A percentile compares a stretch with the other conserved stretches of the same genome.
These are phyloP conservation scores for Radiomyces spectabilis DNA, from an alignment of 192 early-diverging fungal genomes.

Conservation along the genomic window DNA sequence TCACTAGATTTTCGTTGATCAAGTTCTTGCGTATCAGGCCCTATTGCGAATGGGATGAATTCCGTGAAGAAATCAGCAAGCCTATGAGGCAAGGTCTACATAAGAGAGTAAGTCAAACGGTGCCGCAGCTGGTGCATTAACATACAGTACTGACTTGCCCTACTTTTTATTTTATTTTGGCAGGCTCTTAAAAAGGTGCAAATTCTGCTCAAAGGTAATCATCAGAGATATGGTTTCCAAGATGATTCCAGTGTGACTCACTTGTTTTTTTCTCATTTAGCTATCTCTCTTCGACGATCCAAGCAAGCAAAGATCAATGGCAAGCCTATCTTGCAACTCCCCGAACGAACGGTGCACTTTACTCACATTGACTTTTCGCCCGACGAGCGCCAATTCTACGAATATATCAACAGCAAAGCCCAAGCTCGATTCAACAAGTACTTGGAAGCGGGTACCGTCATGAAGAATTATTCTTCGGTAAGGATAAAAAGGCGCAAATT, in stretches of 20 bases:
- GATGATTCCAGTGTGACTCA: neutral
- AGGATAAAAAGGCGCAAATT: too few relatives aligned
- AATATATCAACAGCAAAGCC: slow-evolving; percentile 20
- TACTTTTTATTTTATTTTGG: neutral
- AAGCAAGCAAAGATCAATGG: slow-evolving; percentile 57
- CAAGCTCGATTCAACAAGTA: slow-evolving; percentile 38
- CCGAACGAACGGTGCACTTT: slow-evolving; percentile 41
- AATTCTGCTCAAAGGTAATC: slow-evolving; percentile 36
- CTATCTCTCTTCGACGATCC: slow-evolving; percentile 52
- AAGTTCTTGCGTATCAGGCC: slow-evolving; percentile 55
- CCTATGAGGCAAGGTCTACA: slow-evolving; percentile 21
- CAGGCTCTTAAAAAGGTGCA: slow-evolving; percentile 48
- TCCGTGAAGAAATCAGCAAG: slow-evolving; percentile 35
- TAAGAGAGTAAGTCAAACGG: neutral
- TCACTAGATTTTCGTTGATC: slow-evolving; percentile 44
- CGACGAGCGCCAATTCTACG: slow-evolving; percentile 54
- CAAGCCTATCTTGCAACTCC: slow-evolving; percentile 58
- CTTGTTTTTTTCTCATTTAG: neutral
- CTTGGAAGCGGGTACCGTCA: slow-evolving; percentile 37
- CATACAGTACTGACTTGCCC: neutral
- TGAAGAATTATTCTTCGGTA: slow-evolving; percentile 49
- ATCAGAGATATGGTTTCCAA: too few relatives aligned
- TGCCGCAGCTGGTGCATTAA: neutral
- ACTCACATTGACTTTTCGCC: slow-evolving; percentile 38
- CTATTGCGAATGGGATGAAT: slow-evolving; percentile 43